Conservation (phyloP, 108 stramenopile genomes). For the Aurantiochytrium sp. region DNA sequence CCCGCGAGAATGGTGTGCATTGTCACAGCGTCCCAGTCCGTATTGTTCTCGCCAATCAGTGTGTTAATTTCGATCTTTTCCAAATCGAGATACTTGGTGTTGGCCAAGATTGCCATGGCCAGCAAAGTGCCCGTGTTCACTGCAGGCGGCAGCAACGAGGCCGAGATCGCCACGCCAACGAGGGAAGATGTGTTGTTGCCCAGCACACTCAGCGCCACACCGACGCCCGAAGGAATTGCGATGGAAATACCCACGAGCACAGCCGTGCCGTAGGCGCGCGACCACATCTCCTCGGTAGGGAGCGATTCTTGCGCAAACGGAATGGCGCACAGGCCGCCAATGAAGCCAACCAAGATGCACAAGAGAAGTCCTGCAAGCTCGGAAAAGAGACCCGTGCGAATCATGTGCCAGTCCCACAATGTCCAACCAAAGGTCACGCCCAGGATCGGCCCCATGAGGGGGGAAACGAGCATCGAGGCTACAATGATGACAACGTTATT, state of each 20-base stretch:
- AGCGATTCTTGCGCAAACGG: slow-evolving; percentile 43
- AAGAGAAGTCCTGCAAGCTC: slow-evolving; percentile 58
- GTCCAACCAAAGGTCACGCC: slow-evolving; percentile 56
- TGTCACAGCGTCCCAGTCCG: neutral
- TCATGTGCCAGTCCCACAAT: slow-evolving; percentile 59
- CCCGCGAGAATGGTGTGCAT: neutral
- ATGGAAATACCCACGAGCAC: slow-evolving; percentile 61
- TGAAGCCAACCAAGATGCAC: slow-evolving; percentile 58
- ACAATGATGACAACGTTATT: slow-evolving; percentile 67
- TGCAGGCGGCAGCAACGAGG: slow-evolving; percentile 77
- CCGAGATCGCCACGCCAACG: slow-evolving; percentile 77
- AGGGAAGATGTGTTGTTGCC: slow-evolving; percentile 68
- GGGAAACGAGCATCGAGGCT: slow-evolving; percentile 73
- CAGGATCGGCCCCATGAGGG: slow-evolving; percentile 57
- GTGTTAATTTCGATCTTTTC: neutral
- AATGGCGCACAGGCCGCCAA: slow-evolving; percentile 34
- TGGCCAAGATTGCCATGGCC: neutral
- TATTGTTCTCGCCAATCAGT: neutral
- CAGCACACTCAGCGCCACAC: slow-evolving; percentile 67
- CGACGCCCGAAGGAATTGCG: slow-evolving; percentile 74
- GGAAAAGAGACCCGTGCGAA: slow-evolving; percentile 36
- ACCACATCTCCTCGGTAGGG: slow-evolving; percentile 64
- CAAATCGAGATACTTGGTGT: neutral
- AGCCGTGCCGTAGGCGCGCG: slow-evolving; percentile 38
- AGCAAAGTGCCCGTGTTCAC: slow-evolving; percentile 57